A percentile compares a stretch with the other conserved stretches of the same genome.
These are phyloP conservation scores for Corymbia calophylla DNA, from an alignment of 441 rosid species.

Conservation along the genomic window DNA sequence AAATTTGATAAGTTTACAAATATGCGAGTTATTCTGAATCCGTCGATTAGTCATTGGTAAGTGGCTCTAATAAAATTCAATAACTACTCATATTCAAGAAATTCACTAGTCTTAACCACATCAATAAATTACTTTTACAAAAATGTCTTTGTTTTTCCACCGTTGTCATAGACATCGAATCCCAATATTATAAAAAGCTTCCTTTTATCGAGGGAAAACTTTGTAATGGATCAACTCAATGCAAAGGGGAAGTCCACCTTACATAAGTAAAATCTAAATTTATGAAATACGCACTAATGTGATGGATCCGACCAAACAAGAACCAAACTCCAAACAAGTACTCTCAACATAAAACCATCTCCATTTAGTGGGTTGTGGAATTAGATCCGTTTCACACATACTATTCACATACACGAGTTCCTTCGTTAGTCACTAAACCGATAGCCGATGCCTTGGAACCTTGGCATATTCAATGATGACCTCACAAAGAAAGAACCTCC, in stretches of 20 bases:
- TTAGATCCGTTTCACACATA: neutral
- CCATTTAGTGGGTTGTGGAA: neutral
- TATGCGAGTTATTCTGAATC: rapidly evolving
- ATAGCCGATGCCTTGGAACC: neutral
- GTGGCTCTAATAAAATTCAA: neutral
- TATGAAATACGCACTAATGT: neutral
- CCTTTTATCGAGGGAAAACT: neutral
- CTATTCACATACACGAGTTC: neutral
- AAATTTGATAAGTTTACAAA: neutral
- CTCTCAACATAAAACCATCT: neutral
- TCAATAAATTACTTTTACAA: neutral
- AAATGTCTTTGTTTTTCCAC: neutral
- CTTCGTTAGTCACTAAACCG: neutral
- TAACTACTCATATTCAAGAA: neutral
- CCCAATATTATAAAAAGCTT: neutral
- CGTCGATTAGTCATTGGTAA: neutral
- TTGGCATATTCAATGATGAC: neutral
- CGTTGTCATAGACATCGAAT: neutral
- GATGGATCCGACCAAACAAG: neutral
- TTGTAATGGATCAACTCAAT: neutral
- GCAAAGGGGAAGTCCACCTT: neutral
- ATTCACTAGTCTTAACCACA: neutral
- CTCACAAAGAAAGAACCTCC: neutral
- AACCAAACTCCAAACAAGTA: neutral
- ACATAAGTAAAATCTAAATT: neutral